Conservation (phyloP, 495 filamentous ascomycete genomes). For the Talaromyces proteolyticus region DNA sequence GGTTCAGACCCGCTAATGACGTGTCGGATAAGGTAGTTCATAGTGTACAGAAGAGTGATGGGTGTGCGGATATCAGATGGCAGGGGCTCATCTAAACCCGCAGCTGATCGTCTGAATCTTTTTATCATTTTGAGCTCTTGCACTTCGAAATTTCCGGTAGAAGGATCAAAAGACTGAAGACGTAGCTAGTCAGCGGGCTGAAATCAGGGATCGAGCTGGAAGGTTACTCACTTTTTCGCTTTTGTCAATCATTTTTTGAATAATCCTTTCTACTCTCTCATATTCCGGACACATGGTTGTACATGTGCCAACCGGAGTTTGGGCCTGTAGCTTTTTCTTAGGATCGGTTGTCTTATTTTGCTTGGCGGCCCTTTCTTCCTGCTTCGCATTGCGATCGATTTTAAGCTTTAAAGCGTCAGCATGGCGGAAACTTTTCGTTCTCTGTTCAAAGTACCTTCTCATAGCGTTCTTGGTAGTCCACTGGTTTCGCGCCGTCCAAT, state of each 20-base stretch:
- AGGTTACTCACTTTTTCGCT: slow-evolving; percentile 46
- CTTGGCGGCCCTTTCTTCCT: slow-evolving; percentile 63
- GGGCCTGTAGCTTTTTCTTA: slow-evolving; percentile 69
- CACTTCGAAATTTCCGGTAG: slow-evolving; percentile 26
- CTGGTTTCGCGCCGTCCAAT: slow-evolving; percentile 17
- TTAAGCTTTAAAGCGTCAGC: slow-evolving; percentile 42
- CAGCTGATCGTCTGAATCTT: slow-evolving; percentile 81
- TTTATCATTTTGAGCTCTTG: slow-evolving; percentile 70
- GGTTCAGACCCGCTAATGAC: slow-evolving; percentile 59
- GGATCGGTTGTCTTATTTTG: slow-evolving; percentile 83
- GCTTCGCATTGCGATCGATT: slow-evolving; percentile 59
- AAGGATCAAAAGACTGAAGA: slow-evolving; percentile 29
- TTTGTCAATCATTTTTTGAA: slow-evolving; percentile 57
- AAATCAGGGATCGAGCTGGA: not conserved
- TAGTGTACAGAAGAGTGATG: slow-evolving; percentile 61
- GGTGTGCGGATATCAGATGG: slow-evolving; percentile 90
- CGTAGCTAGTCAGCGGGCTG: not conserved
- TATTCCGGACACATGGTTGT: slow-evolving; percentile 92
- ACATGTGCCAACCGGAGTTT: slow-evolving; percentile 83
- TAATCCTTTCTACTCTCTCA: slow-evolving; percentile 75
- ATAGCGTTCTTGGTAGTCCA: slow-evolving; percentile 33
- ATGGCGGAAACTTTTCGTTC: not conserved
- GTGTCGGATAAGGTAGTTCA: slow-evolving; percentile 76
- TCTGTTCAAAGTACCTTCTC: slow-evolving; percentile 24
- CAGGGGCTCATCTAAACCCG: slow-evolving; percentile 84